These are phyloP conservation scores for Syzygium grande DNA, from an alignment of 345 rosid genomes.

Conservation along the genomic window DNA sequence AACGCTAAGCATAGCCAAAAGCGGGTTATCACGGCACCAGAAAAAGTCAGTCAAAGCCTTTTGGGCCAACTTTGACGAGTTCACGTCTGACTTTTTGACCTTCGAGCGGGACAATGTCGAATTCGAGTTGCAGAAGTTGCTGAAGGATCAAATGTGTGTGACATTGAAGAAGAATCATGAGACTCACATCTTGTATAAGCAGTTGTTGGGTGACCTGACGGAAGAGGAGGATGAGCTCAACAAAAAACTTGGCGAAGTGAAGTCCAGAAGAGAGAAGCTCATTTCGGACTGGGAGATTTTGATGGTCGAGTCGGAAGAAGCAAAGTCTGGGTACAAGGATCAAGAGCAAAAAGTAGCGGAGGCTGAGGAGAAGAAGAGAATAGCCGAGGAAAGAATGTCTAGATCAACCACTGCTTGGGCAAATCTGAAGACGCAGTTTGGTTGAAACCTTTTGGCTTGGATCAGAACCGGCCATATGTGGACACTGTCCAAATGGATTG, in stretches of 20 bases:
- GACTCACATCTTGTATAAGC: neutral
- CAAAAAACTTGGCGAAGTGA: neutral
- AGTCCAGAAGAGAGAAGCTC: neutral
- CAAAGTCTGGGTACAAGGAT: neutral
- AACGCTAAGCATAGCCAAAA: neutral
- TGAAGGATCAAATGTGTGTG: neutral
- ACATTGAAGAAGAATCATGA: neutral
- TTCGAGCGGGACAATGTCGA: neutral
- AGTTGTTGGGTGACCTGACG: neutral
- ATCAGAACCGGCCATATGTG: neutral
- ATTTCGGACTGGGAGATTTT: neutral
- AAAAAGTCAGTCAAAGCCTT: neutral
- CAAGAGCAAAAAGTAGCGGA: conserved; percentile 1
- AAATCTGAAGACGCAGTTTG: neutral
- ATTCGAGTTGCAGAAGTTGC: neutral
- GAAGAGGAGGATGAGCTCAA: neutral
- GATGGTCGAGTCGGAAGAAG: neutral
- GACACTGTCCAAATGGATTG: too few species aligned
- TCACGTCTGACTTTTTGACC: conserved; percentile 1
- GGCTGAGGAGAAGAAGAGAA: conserved; percentile 5
- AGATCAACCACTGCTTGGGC: neutral
- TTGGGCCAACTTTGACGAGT: neutral
- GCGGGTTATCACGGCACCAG: neutral
- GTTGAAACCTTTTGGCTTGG: neutral
- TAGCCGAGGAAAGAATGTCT: neutral